Evolutionary conservation across 1,284 basidiomycete species (phyloP).

Genomic region (Austroboletus niveus): DNA sequence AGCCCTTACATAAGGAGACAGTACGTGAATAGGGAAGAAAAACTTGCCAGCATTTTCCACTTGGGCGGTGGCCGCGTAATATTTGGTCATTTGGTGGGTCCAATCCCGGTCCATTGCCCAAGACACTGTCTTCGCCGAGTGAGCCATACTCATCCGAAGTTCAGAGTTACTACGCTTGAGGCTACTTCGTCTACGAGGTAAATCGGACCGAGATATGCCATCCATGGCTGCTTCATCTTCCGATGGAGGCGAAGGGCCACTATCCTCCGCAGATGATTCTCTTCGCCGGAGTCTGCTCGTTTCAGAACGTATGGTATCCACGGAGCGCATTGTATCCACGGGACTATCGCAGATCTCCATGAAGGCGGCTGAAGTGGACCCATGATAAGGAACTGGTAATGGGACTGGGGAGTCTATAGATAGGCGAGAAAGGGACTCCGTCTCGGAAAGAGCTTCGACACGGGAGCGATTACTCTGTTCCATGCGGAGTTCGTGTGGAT

Average conservation of each 20-base stretch:
- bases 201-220: conserved; percentile 17
- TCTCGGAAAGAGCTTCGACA: conserved; percentile 21
- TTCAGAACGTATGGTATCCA: conserved; percentile 17
- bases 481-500: conserved; percentile 20
- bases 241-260: conserved; percentile 30
- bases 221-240: conserved; percentile 30
- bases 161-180: conserved; percentile 51
- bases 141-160: conserved; percentile 48
- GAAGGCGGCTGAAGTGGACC: conserved; percentile 32
- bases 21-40: not conserved
- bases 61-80: conserved; percentile 50
- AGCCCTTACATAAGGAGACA: conserved; percentile 2
- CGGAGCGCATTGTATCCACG: conserved; percentile 13
- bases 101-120: conserved; percentile 69
- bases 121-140: conserved; percentile 64
- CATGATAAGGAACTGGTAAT: conserved; percentile 34
- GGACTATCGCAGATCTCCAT: conserved; percentile 36
- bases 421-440: conserved; percentile 24
- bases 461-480: conserved; percentile 14
- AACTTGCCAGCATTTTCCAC: conserved; percentile 55
- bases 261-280: conserved; percentile 19
- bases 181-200: conserved; percentile 54
- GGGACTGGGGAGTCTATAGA: conserved; percentile 32
- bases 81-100: conserved; percentile 54
- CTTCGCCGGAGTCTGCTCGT: conserved; percentile 5